phyloP scores from a whole-genome alignment of 495 filamentous ascomycete genomes.

The Chlorociboria aeruginascens region DNA sequence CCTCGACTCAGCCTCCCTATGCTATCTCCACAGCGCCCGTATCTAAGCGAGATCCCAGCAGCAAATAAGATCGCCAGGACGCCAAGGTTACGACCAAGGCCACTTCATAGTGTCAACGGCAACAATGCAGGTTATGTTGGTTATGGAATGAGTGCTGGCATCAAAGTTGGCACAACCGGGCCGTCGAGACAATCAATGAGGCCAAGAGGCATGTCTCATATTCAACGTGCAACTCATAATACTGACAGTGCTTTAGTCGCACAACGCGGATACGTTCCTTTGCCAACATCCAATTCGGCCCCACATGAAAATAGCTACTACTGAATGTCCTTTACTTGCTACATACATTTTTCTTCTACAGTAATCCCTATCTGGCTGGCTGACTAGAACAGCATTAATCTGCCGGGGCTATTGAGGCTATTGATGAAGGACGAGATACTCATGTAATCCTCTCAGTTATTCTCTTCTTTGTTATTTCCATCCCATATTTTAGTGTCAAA shows the following conservation, averaged over 20 bases:
- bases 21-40: conserved; percentile 13
- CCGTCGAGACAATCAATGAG: conserved; percentile 1
- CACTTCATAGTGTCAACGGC: conserved; percentile 14
- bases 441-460: too few relatives aligned
- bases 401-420: too few relatives aligned
- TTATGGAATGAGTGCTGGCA: conserved; percentile 37
- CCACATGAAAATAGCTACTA: conserved; percentile 2
- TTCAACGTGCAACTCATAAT: neutral
- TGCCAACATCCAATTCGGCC: conserved; percentile 4
- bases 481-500: too few relatives aligned
- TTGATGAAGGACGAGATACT: too few relatives aligned
- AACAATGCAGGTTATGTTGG: conserved; percentile 19
- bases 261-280: conserved; percentile 6
- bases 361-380: conserved; percentile 2
- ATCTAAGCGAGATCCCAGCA: neutral
- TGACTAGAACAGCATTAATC: neutral
- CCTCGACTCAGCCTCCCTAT: too few relatives aligned
- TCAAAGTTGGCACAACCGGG: conserved; percentile 24
- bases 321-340: conserved; percentile 5
- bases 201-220: conserved; percentile 14
- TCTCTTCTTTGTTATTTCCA: too few relatives aligned
- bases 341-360: conserved; percentile 1
- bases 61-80: conserved; percentile 1
- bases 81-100: conserved; percentile 11
- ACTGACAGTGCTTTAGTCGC: conserved; percentile 12